Percentiles rank a stretch among this genome's conserved stretches.
Conservation (phyloP, 2,329 filamentous ascomycete species). For the Macrophomina phaseolina region DNA sequence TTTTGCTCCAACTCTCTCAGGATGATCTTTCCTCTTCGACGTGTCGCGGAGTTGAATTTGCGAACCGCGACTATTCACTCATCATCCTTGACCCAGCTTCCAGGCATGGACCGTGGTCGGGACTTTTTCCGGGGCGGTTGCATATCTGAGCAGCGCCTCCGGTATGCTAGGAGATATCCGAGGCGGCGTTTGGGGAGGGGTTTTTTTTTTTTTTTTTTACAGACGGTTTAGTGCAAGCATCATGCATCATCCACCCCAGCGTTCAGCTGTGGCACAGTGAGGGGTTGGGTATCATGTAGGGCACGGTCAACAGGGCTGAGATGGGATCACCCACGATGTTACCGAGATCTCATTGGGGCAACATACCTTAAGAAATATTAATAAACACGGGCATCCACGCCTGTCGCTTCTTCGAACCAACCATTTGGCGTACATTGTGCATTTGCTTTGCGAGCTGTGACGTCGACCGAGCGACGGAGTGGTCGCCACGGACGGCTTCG, state of each 20-base stretch:
- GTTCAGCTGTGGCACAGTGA: slow-evolving; percentile 11
- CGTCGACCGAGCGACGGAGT: slow-evolving; percentile 4
- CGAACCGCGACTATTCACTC: slow-evolving; percentile 21
- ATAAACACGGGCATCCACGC: background rate
- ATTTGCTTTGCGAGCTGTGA: background rate
- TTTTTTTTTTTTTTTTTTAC: slow-evolving; percentile 2
- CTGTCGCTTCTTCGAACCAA: slow-evolving; percentile 11
- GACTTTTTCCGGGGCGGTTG: slow-evolving; percentile 18
- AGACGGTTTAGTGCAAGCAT: slow-evolving; percentile 22
- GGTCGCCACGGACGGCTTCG: background rate
- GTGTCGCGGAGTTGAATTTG: slow-evolving; percentile 1
- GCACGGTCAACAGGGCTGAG: slow-evolving; percentile 5
- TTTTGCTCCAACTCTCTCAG: background rate
- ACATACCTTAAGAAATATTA: background rate
- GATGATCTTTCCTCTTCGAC: slow-evolving; percentile 19
- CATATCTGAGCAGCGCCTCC: slow-evolving; percentile 7
- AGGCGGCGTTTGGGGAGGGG: slow-evolving; percentile 6
- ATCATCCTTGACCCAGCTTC: slow-evolving; percentile 17
- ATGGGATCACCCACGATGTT: slow-evolving; percentile 16
- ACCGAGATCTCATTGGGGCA: slow-evolving; percentile 8
- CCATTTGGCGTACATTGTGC: background rate
- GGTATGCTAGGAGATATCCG: slow-evolving; percentile 18
- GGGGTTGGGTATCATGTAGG: slow-evolving; percentile 17
- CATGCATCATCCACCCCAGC: slow-evolving; percentile 20
- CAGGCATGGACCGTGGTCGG: slow-evolving; percentile 15